Percentiles rank a stretch among this genome's conserved stretches.
phyloP scores from a whole-genome alignment of 148 eudicot genomes.

The Tetragonia tetragonoides region DNA sequence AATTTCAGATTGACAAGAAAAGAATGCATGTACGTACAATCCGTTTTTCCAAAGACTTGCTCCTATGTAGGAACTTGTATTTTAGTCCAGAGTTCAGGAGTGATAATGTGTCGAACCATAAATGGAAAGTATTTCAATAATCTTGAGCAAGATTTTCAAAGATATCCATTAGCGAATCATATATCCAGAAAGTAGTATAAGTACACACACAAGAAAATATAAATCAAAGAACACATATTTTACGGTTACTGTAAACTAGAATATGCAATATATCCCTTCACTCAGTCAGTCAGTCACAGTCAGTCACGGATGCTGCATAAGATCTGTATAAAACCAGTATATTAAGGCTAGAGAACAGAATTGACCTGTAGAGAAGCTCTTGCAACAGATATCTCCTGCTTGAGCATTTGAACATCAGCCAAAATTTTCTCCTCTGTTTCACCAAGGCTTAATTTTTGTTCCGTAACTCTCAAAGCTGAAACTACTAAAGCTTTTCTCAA shows the following conservation, averaged over 20 bases:
- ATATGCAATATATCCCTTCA: not conserved
- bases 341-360: slow-evolving; percentile 12
- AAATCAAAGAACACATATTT: not conserved
- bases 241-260: not conserved
- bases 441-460: slow-evolving; percentile 55
- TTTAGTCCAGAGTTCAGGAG: too few relatives aligned
- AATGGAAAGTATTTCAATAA: too few relatives aligned
- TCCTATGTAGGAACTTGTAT: too few relatives aligned
- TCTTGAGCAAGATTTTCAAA: too few relatives aligned
- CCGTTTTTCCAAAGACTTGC: too few relatives aligned
- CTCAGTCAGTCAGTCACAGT: too few relatives aligned
- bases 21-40: too few relatives aligned
- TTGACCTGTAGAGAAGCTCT: slow-evolving; percentile 74
- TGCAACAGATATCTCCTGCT: slow-evolving; percentile 53
- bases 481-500: slow-evolving; percentile 46
- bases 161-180: too few relatives aligned
- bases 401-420: slow-evolving; percentile 53
- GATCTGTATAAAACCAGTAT: not conserved
- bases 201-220: not conserved
- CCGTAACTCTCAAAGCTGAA: slow-evolving; percentile 46
- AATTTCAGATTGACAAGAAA: too few relatives aligned
- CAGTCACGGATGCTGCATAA: slow-evolving; percentile 2
- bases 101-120: too few relatives aligned
- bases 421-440: slow-evolving; percentile 53
- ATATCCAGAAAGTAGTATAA: not conserved